phyloP scores from a whole-genome alignment of 2,329 filamentous ascomycete genomes.

The Colletotrichum sp. region DNA sequence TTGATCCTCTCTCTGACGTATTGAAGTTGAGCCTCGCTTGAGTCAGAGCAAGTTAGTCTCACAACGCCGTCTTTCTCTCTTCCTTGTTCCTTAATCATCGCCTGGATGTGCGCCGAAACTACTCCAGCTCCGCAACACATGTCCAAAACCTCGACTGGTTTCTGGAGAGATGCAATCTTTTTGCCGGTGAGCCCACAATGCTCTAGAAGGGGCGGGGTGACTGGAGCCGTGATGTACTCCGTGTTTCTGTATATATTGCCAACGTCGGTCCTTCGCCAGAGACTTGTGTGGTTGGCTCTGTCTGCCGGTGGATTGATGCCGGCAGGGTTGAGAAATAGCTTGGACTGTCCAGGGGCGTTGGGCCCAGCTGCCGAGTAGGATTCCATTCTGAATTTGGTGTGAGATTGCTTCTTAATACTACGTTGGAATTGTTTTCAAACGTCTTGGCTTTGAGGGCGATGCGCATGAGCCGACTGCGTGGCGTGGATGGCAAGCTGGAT shows the following conservation, averaged over 20 bases:
- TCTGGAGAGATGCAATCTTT: background rate
- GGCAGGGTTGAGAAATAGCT: background rate
- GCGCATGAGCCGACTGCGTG: fast-evolving
- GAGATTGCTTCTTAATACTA: background rate
- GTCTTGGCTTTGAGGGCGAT: background rate
- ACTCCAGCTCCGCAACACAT: slow-evolving; percentile 7
- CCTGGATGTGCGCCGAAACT: background rate
- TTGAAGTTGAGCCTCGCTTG: background rate
- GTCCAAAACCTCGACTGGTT: background rate
- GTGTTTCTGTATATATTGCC: background rate
- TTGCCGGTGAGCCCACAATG: background rate
- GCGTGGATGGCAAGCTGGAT: background rate
- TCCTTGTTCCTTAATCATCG: background rate
- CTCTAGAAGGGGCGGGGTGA: background rate
- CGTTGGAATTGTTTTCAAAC: background rate
- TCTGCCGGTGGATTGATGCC: background rate
- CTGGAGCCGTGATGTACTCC: background rate
- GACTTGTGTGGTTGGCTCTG: background rate
- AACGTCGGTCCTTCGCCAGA: background rate
- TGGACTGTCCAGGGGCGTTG: background rate
- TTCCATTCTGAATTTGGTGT: background rate
- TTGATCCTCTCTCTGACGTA: background rate
- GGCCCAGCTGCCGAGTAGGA: background rate
- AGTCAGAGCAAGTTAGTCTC: background rate
- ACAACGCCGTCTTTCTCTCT: background rate